Conservation (phyloP, 176 grass and related monocot genomes). For the Oryza punctata region DNA sequence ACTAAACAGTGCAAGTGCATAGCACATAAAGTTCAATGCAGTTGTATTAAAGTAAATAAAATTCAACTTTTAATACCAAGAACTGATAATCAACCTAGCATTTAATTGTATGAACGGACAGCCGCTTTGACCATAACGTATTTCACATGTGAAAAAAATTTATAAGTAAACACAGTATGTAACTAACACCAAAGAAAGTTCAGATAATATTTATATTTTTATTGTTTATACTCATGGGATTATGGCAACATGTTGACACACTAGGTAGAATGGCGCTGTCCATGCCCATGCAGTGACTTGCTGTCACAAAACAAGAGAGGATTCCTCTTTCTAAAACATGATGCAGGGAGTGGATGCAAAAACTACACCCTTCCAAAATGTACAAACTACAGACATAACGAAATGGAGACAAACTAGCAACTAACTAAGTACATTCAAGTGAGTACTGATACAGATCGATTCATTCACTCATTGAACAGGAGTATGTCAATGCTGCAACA, state of each 20-base stretch:
- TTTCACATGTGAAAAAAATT: background rate
- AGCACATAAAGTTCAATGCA: conserved; percentile 1
- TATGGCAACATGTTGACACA: background rate
- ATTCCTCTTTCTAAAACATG: conserved; percentile 9
- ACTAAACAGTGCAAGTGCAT: background rate
- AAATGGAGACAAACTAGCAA: background rate
- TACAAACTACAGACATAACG: background rate
- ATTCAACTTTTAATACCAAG: background rate
- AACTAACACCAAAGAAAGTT: background rate
- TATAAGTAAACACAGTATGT: background rate
- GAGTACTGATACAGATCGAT: conserved; percentile 21
- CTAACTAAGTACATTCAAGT: conserved; percentile 26
- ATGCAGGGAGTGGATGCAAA: background rate
- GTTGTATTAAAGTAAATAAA: background rate
- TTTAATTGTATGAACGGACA: conserved; percentile 1
- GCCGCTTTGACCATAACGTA: background rate
- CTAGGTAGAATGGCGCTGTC: background rate
- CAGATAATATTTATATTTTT: background rate
- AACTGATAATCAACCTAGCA: conserved; percentile 9
- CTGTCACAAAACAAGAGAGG: background rate
- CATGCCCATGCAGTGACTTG: conserved; percentile 6
- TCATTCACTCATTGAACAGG: background rate
- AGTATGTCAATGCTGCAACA: conserved; percentile 17
- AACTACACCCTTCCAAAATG: background rate
- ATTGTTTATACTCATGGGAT: background rate